phyloP scores from a whole-genome alignment of 1,284 basidiomycete genomes.

The Stygiomarasmius scandens region DNA sequence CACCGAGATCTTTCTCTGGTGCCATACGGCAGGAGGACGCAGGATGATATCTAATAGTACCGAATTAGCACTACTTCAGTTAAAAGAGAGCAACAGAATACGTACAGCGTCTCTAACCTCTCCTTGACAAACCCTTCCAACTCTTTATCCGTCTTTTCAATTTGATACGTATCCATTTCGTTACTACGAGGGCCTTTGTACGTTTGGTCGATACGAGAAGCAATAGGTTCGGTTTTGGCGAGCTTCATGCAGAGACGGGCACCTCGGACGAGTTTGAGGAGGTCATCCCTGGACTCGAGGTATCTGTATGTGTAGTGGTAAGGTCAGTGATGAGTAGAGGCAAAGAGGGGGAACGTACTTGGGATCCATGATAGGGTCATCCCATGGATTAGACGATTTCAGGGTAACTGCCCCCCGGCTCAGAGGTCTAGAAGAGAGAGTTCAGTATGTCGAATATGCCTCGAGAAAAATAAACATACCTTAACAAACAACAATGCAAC shows the following conservation, averaged over 20 bases:
- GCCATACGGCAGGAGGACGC: slow-evolving; percentile 54
- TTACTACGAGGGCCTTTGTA: slow-evolving; percentile 30
- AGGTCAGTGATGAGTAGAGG: background rate
- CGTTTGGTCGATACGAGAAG: slow-evolving; percentile 46
- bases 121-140: slow-evolving; percentile 46
- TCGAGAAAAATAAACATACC: slow-evolving; percentile 22
- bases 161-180: slow-evolving; percentile 46
- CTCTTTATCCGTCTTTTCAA: slow-evolving; percentile 44
- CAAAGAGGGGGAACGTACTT: slow-evolving; percentile 29
- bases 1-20: slow-evolving; percentile 31
- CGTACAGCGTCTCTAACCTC: slow-evolving; percentile 58
- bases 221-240: slow-evolving; percentile 52
- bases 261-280: slow-evolving; percentile 59
- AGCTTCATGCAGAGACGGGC: slow-evolving; percentile 53
- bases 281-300: slow-evolving; percentile 55
- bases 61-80: background rate
- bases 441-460: background rate
- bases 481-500: slow-evolving; percentile 40
- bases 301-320: slow-evolving; percentile 44
- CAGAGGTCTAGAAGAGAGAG: slow-evolving; percentile 31
- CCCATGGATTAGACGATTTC: slow-evolving; percentile 42
- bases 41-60: slow-evolving; percentile 40
- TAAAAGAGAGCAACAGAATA: background rate
- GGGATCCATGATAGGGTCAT: slow-evolving; percentile 43
- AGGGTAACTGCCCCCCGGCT: slow-evolving; percentile 42